A percentile compares a stretch with the other conserved stretches of the same genome.
Evolutionary conservation across 169 alveolate genomes (phyloP).

Genomic region (Eimeria sp.): DNA sequence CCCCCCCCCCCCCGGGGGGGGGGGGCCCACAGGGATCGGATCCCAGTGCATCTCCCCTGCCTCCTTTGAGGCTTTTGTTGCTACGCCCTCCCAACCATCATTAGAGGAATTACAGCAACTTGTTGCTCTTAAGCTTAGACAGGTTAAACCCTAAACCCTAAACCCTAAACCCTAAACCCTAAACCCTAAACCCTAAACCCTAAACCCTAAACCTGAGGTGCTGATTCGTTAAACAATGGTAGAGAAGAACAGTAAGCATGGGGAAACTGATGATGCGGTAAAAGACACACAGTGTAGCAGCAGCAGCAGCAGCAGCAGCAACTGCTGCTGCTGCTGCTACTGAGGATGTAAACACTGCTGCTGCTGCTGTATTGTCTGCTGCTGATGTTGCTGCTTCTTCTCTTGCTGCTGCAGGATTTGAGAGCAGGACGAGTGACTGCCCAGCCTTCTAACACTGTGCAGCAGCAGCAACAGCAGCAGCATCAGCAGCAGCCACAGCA

Average conservation of each 20-base stretch:
- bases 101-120: conserved; percentile 22
- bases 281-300: no score
- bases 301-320: no score
- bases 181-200: conserved; percentile 4
- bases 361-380: no score
- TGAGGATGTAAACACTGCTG: no score
- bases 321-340: neutral
- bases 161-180: neutral
- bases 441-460: conserved; percentile 1
- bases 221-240: no score
- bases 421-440: conserved; percentile 21
- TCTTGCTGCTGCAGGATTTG: conserved; percentile 7
- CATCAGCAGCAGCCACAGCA: neutral
- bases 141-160: neutral
- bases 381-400: neutral
- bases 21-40: no score
- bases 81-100: neutral
- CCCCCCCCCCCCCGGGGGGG: no score
- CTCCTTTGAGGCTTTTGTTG: conserved; percentile 36
- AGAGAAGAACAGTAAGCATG: no score
- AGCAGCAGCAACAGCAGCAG: conserved; percentile 36
- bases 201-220: neutral
- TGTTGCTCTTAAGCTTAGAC: conserved; percentile 28
- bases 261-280: neutral
- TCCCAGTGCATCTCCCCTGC: conserved; percentile 26